phyloP scores from a whole-genome alignment of 1,284 basidiomycete genomes.

The Ganoderma sp. region DNA sequence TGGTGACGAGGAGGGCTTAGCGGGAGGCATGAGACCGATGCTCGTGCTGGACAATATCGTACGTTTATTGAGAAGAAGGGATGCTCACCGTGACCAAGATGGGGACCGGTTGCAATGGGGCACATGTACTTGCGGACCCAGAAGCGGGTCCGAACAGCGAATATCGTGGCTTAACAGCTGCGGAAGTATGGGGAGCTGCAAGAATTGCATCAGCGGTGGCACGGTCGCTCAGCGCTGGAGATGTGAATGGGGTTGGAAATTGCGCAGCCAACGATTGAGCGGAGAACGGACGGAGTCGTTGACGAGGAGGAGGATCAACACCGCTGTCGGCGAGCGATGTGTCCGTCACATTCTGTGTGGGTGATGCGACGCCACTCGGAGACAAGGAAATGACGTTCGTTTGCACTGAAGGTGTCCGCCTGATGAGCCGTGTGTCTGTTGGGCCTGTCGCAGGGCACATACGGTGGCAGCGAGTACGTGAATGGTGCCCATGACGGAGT shows the following conservation, averaged over 20 bases:
- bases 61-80: not conserved
- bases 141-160: not conserved
- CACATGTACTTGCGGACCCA: not conserved
- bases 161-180: not conserved
- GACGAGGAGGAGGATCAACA: not conserved
- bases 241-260: not conserved
- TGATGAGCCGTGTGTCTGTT: not conserved
- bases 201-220: not conserved
- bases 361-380: slow-evolving; percentile 5
- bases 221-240: not conserved
- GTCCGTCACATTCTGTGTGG: not conserved
- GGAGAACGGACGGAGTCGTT: not conserved
- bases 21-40: not conserved
- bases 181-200: not conserved
- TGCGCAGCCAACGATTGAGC: not conserved
- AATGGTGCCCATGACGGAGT: not conserved
- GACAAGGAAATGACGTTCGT: not conserved
- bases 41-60: not conserved
- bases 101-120: not conserved
- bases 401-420: not conserved
- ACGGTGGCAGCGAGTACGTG: not conserved
- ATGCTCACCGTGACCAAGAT: not conserved
- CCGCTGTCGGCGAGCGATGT: not conserved
- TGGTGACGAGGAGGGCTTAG: not conserved
- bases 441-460: not conserved